phyloP scores from a whole-genome alignment of 805 yeast species.

The Yamadazyma paraphyllophila region DNA sequence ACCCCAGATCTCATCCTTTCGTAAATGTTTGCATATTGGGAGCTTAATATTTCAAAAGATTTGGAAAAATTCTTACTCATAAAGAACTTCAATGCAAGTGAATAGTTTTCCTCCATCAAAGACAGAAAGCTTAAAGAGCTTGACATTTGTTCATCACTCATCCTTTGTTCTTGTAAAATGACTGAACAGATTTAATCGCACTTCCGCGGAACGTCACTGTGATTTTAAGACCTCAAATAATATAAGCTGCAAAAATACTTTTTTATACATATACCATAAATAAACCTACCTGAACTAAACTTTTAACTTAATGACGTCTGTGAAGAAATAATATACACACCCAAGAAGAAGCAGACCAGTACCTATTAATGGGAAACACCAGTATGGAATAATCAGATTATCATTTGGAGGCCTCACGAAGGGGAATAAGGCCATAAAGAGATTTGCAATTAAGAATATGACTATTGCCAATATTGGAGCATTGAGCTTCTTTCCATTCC shows the following conservation, averaged over 20 bases:
- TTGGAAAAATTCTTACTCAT: slow-evolving; percentile 35
- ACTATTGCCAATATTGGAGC: slow-evolving; percentile 30
- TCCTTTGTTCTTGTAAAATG: not conserved
- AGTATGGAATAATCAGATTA: slow-evolving; percentile 46
- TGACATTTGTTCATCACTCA: slow-evolving; percentile 6
- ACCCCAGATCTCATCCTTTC: slow-evolving; percentile 21
- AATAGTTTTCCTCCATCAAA: slow-evolving; percentile 20
- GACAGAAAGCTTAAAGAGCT: slow-evolving; percentile 10
- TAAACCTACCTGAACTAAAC: not conserved
- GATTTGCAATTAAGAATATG: slow-evolving; percentile 44
- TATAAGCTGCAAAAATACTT: not conserved
- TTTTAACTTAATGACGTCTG: slow-evolving; percentile 1
- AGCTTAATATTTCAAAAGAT: slow-evolving; percentile 27
- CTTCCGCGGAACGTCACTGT: slow-evolving; percentile 2
- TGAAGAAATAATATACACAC: slow-evolving; percentile 22
- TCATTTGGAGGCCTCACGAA: slow-evolving; percentile 46
- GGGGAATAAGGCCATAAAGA: slow-evolving; percentile 54
- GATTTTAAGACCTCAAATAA: not conserved
- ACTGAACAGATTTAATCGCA: not conserved
- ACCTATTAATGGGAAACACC: slow-evolving; percentile 58
- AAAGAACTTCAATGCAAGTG: slow-evolving; percentile 37
- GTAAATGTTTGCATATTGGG: slow-evolving; percentile 22
- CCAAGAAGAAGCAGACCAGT: slow-evolving; percentile 45
- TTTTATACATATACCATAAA: not conserved
- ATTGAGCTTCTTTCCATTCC: slow-evolving; percentile 5